These are phyloP conservation scores for Cucurbita maxima DNA, from an alignment of 306 rosid genomes.

Conservation along the genomic window DNA sequence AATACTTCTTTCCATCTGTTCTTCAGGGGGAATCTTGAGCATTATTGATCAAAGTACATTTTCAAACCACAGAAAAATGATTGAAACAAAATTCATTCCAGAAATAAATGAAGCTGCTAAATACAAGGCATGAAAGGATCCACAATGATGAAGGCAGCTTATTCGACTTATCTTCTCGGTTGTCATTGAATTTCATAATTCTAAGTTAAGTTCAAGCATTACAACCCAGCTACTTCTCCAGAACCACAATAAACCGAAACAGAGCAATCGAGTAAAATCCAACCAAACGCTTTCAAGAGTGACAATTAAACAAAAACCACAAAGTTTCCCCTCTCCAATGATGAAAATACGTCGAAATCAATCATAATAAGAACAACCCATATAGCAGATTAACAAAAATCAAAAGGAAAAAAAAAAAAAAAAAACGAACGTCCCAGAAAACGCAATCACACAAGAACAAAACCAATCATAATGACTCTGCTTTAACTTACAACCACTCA, in stretches of 20 bases:
- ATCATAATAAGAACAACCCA: background rate
- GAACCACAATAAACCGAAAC: background rate
- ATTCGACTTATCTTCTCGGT: conserved; percentile 1
- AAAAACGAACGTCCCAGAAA: background rate
- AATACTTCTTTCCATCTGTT: background rate
- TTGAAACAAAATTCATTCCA: background rate
- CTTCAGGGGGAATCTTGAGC: background rate
- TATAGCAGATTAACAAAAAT: background rate
- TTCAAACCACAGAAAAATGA: background rate
- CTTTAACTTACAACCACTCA: background rate
- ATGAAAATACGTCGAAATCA: background rate
- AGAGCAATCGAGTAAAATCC: conserved; percentile 1
- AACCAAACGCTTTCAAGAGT: background rate
- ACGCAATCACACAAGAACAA: background rate
- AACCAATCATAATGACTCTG: background rate
- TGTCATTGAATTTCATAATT: conserved; percentile 1
- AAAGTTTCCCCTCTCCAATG: background rate
- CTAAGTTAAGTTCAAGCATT: background rate
- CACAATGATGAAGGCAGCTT: background rate
- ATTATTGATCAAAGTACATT: background rate
- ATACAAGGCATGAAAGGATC: background rate
- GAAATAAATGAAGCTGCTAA: background rate
- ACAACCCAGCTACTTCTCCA: background rate
- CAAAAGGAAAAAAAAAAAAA: background rate
- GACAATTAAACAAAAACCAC: background rate